Evolutionary conservation across 2,329 filamentous ascomycete genomes (phyloP).

Genomic region (Trichoderma koningiopsis): DNA sequence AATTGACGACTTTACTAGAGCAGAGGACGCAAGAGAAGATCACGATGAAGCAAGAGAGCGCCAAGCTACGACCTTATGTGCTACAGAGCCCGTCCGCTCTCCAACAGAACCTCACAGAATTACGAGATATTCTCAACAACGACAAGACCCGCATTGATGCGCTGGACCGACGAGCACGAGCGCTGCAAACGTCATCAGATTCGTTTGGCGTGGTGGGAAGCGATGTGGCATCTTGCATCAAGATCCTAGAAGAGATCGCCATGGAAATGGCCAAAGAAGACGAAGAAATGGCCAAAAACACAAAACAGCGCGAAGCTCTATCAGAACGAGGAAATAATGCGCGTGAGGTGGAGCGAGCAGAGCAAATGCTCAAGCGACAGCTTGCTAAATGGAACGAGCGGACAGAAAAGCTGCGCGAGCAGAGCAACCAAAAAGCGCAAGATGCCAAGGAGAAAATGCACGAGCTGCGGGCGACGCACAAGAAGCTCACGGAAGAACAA

Average conservation of each 20-base stretch:
- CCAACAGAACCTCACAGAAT: slow-evolving; percentile 77
- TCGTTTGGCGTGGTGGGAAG: slow-evolving; percentile 82
- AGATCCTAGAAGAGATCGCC: slow-evolving; percentile 84
- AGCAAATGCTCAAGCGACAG: slow-evolving; percentile 81
- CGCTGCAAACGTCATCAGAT: slow-evolving; percentile 87
- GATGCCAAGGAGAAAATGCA: slow-evolving; percentile 89
- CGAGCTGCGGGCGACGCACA: slow-evolving; percentile 77
- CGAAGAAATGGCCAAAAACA: slow-evolving; percentile 79
- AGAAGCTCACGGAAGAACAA: slow-evolving; percentile 79
- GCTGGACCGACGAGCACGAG: slow-evolving; percentile 83
- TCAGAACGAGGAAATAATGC: slow-evolving; percentile 87
- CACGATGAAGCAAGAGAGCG: slow-evolving; percentile 77
- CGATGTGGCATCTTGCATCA: slow-evolving; percentile 86
- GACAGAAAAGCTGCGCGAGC: slow-evolving; percentile 79
- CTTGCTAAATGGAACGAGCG: slow-evolving; percentile 82
- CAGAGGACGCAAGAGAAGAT: slow-evolving; percentile 71
- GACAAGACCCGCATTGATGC: slow-evolving; percentile 86
- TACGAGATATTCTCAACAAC: slow-evolving; percentile 73
- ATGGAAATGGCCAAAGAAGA: slow-evolving; percentile 88
- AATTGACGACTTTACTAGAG: slow-evolving; percentile 72
- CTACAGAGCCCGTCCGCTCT: slow-evolving; percentile 83
- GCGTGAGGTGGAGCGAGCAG: slow-evolving; percentile 85
- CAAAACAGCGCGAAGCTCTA: slow-evolving; percentile 81
- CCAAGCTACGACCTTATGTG: slow-evolving; percentile 89
- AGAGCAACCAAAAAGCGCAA: slow-evolving; percentile 78